phyloP scores from a whole-genome alignment of 192 early-diverging fungal genomes.

The Coemansia sp. region DNA sequence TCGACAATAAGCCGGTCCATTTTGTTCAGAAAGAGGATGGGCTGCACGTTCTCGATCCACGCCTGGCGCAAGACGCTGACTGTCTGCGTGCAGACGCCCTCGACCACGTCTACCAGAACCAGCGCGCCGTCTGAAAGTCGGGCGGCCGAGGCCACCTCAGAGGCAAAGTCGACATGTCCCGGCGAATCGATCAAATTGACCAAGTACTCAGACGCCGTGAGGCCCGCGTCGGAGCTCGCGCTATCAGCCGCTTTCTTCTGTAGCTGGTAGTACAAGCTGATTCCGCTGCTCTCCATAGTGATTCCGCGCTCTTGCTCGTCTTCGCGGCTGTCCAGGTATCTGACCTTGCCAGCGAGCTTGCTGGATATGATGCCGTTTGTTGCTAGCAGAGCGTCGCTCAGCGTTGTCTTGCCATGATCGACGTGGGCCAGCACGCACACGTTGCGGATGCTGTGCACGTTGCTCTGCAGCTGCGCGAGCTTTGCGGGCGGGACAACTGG shows the following conservation, averaged over 20 bases:
- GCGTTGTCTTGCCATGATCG: conserved; percentile 98
- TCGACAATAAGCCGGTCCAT: conserved; percentile 96
- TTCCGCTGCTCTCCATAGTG: conserved; percentile 97
- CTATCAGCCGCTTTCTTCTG: conserved; percentile 30
- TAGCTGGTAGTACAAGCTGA: conserved; percentile 91
- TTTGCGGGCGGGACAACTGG: conserved; percentile 68
- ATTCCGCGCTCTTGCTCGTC: conserved; percentile 99
- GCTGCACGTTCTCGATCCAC: conserved; percentile 88
- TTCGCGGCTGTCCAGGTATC: conserved; percentile 94
- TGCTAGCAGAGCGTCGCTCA: conserved; percentile 93
- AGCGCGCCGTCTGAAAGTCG: conserved; percentile 94
- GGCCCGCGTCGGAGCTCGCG: neutral
- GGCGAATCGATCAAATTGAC: conserved; percentile 99
- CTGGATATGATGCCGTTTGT: conserved; percentile 98
- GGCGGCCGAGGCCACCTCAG: conserved; percentile 99
- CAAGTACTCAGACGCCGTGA: conserved; percentile 69
- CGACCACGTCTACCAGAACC: conserved; percentile 96
- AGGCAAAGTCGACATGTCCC: conserved; percentile 98
- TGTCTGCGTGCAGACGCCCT: conserved; percentile 99
- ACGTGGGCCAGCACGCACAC: conserved; percentile 99
- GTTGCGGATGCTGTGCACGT: conserved; percentile 81
- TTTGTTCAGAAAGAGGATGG: conserved; percentile 97
- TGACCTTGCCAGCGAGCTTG: conserved; percentile 94
- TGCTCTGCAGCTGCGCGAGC: conserved; percentile 71
- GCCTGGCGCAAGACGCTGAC: conserved; percentile 95